phyloP scores from a whole-genome alignment of 2,329 filamentous ascomycete species.

The Xylaria hypoxylon region DNA sequence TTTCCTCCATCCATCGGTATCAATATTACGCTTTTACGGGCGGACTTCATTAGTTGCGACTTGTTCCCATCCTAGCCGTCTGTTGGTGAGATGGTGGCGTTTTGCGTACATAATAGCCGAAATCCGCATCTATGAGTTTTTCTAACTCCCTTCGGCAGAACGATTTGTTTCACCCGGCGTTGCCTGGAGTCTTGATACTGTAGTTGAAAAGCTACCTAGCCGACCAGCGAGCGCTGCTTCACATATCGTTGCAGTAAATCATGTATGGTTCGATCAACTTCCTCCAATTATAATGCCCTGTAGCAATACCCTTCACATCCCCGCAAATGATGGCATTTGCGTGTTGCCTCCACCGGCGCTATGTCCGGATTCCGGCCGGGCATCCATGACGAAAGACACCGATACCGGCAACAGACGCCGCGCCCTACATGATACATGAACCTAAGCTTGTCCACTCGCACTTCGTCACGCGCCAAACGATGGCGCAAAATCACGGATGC shows the following conservation, averaged over 20 bases:
- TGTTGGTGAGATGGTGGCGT: not conserved
- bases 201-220: not conserved
- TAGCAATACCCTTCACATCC: slow-evolving; percentile 5
- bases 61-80: not conserved
- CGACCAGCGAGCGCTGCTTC: not conserved
- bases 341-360: slow-evolving; percentile 10
- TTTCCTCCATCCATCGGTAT: slow-evolving; percentile 19
- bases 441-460: slow-evolving; percentile 7
- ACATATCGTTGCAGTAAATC: not conserved
- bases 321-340: not conserved
- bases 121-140: not conserved
- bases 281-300: not conserved
- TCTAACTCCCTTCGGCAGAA: not conserved
- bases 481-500: slow-evolving; percentile 34
- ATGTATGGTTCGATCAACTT: not conserved
- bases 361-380: slow-evolving; percentile 24
- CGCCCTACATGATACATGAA: slow-evolving; percentile 16
- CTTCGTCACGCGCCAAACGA: slow-evolving; percentile 19
- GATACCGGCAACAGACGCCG: slow-evolving; percentile 31
- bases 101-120: not conserved
- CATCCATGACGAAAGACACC: slow-evolving; percentile 22
- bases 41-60: not conserved
- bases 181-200: not conserved
- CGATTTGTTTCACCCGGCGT: not conserved
- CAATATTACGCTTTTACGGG: not conserved